Conservation (phyloP, 257 asterid genomes). For the Nicotiana obtusifolia region DNA sequence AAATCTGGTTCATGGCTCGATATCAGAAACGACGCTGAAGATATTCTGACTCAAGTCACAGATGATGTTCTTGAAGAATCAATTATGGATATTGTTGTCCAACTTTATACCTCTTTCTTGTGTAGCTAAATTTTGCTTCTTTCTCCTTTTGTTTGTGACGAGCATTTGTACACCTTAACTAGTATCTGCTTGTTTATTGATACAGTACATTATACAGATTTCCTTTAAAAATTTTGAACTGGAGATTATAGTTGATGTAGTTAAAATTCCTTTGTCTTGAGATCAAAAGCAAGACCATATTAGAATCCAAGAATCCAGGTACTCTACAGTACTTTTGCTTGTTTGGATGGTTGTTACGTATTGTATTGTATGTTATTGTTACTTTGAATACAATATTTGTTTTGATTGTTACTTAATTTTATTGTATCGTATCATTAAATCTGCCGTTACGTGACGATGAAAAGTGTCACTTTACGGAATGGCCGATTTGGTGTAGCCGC, state of each 20-base stretch:
- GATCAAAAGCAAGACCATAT: background rate
- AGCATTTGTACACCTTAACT: background rate
- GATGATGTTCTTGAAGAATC: slow-evolving; percentile 58
- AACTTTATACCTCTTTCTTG: slow-evolving; percentile 19
- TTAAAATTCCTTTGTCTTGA: background rate
- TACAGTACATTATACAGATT: background rate
- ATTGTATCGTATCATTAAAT: too few species aligned
- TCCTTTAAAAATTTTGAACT: background rate
- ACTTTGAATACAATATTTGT: too few species aligned
- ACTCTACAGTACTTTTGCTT: background rate
- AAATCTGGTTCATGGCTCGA: slow-evolving; percentile 56
- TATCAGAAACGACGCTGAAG: slow-evolving; percentile 36
- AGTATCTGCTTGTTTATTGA: background rate
- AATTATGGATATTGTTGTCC: slow-evolving; percentile 37
- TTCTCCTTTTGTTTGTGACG: background rate
- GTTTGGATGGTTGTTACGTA: too few species aligned
- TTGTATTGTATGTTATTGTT: too few species aligned
- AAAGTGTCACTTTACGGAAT: too few species aligned
- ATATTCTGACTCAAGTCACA: slow-evolving; percentile 38
- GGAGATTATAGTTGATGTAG: background rate
- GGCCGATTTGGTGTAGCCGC: too few species aligned
- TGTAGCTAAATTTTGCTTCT: slow-evolving; percentile 15
- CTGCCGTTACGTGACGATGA: too few species aligned
- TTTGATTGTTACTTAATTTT: too few species aligned
- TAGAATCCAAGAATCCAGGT: background rate